Conservation (phyloP, 2,329 filamentous ascomycete genomes). For the Bipolaris sorokiniana region DNA sequence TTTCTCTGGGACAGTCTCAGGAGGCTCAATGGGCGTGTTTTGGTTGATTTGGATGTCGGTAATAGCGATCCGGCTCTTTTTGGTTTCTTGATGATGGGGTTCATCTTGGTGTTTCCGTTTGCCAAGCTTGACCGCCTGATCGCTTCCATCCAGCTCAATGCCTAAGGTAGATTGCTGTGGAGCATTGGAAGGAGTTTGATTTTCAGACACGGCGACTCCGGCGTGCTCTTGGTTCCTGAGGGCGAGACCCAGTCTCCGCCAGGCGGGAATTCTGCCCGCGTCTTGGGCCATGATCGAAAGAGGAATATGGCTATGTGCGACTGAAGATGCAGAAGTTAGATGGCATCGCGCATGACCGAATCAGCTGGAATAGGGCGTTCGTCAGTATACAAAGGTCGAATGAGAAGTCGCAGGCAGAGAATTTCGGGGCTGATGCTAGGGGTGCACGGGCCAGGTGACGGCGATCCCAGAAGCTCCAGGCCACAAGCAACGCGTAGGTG, state of each 20-base stretch:
- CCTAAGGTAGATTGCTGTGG: conserved; percentile 18
- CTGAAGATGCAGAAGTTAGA: conserved; percentile 27
- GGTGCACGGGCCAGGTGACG: conserved; percentile 24
- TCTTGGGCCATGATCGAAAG: conserved; percentile 39
- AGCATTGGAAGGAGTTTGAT: conserved; percentile 20
- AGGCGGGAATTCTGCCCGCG: conserved; percentile 55
- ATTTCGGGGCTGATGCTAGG: conserved; percentile 38
- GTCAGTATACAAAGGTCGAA: conserved; percentile 41
- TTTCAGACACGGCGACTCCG: conserved; percentile 36
- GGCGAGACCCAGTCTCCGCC: conserved; percentile 66
- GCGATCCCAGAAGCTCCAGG: conserved; percentile 42
- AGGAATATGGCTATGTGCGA: conserved; percentile 34
- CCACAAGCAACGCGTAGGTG: conserved; percentile 43
- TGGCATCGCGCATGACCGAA: conserved; percentile 46
- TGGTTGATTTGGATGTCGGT: conserved; percentile 10
- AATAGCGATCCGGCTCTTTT: conserved; percentile 34
- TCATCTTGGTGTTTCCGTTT: conserved; percentile 45
- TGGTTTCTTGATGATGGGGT: conserved; percentile 25
- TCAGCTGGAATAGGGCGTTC: conserved; percentile 37
- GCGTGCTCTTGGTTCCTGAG: conserved; percentile 59
- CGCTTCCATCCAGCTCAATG: conserved; percentile 30
- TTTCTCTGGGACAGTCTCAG: conserved; percentile 7
- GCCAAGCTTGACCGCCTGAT: conserved; percentile 42
- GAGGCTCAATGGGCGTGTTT: conserved; percentile 1
- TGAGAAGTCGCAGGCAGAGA: conserved; percentile 42